These are phyloP conservation scores for Ogataea philodendri DNA, from an alignment of 805 yeast species.

Conservation along the genomic window DNA sequence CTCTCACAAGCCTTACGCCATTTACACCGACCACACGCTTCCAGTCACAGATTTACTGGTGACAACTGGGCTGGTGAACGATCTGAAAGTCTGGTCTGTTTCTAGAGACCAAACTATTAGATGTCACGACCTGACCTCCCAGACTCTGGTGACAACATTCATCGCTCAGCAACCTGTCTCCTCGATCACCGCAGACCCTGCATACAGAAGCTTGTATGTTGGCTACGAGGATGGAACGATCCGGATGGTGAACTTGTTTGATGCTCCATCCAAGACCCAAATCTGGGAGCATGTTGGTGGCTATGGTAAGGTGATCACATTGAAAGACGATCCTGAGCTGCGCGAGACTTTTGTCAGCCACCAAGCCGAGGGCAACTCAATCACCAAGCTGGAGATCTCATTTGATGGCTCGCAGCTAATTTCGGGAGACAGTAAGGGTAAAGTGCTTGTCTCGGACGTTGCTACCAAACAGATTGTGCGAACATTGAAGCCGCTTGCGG, in stretches of 20 bases:
- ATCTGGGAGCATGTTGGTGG: conserved; percentile 62
- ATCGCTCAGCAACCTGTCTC: conserved; percentile 60
- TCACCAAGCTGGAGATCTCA: conserved; percentile 57
- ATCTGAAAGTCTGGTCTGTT: conserved; percentile 61
- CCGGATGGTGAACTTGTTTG: conserved; percentile 52
- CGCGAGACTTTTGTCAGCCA: conserved; percentile 54
- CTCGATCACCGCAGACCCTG: conserved; percentile 68
- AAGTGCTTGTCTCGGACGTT: conserved; percentile 64
- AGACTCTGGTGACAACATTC: conserved; percentile 61
- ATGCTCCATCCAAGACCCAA: conserved; percentile 34
- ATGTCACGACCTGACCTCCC: conserved; percentile 54
- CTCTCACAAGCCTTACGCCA: conserved; percentile 52
- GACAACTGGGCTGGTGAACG: conserved; percentile 52
- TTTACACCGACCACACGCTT: conserved; percentile 59
- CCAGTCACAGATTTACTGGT: conserved; percentile 42
- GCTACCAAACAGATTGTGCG: conserved; percentile 66
- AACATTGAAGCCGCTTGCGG: conserved; percentile 42
- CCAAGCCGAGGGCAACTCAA: conserved; percentile 33
- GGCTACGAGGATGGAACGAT: conserved; percentile 68
- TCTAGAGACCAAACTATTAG: conserved; percentile 76
- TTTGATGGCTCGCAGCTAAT: conserved; percentile 72
- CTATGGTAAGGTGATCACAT: conserved; percentile 46
- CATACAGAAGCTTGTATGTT: conserved; percentile 68
- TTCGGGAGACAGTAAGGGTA: conserved; percentile 75
- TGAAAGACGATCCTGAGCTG: conserved; percentile 49